Evolutionary conservation across 129 eudicot genomes (phyloP), one percentile per base, ranked within the genome.

Genomic region (Dittrichia graveolens): DNA sequence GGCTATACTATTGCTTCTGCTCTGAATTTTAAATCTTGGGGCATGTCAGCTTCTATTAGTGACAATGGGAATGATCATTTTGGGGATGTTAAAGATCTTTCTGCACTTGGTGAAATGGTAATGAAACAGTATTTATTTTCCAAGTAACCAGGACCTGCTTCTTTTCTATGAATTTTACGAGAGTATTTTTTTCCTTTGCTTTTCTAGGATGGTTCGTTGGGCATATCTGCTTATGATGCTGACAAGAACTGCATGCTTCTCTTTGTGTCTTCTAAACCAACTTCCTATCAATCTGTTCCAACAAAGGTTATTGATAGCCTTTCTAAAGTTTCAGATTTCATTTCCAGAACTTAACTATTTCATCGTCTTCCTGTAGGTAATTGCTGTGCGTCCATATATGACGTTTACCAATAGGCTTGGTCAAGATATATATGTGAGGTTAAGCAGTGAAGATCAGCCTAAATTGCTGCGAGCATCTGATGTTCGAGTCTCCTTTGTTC

Each of bases 401-500:
- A 93, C 98, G 34, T 93, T 90, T 68, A 93, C 98, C 18, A 93
- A 93, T 83, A 89, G 98, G 86, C 78, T 90, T 60, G 98, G 98
- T 82, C 82, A 82, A 71, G 84, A 87, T 49, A 72, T 93, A 74
- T 78, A 65, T 59, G 24, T 93, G 72, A 93, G 87, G 83, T 55
- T 93, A 42, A 93, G 96, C 83, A 76, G 83, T 66, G 92, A 90
- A 71, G 98, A 93, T 84, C 87, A 73, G 24, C 90, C 92, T 53
- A 93, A 90, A 74, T 56, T 84, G 80, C 81, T 93, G 64, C 85
- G 72, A 45, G 84, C 87, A 77, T 85, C 89, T 42, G 98, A 93
- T 81, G 83, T 83, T 7, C 83, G 98, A 75, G 89, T 85, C 81
- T 82, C 96, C 67, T 93, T 87, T 71, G 82, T 88, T 60, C 88